A percentile compares a stretch with the other conserved stretches of the same genome.
Evolutionary conservation across 164 flowering plant genomes (phyloP).

Genomic region (Cinnamomum micranthum): DNA sequence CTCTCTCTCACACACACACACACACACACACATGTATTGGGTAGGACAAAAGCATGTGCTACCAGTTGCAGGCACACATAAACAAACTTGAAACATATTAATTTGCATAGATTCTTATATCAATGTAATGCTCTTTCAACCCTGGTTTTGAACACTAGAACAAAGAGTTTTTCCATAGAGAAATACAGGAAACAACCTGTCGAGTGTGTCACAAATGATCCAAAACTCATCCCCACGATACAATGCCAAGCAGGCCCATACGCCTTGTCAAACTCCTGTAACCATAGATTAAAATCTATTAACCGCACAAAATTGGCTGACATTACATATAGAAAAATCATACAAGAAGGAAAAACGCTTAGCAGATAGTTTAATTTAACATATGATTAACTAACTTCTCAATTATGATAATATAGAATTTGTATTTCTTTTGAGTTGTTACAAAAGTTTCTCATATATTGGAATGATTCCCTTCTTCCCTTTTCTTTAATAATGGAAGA

Average conservation of each 20-base stretch:
- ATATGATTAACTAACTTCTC: no score
- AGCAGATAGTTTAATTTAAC: no score
- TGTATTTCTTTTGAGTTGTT: no score
- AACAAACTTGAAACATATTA: neutral
- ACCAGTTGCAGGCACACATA: neutral
- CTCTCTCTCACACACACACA: neutral
- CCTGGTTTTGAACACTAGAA: slow-evolving; percentile 61
- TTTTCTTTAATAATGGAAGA: no score
- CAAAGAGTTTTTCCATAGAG: slow-evolving; percentile 54
- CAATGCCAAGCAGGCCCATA: slow-evolving; percentile 92
- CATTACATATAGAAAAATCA: no score
- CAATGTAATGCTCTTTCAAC: slow-evolving; percentile 35
- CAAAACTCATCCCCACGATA: slow-evolving; percentile 72
- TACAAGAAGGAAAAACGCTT: no score
- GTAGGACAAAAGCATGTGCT: neutral
- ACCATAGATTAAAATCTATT: neutral
- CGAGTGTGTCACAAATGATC: slow-evolving; percentile 72
- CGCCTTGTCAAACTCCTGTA: slow-evolving; percentile 69
- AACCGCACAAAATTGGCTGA: neutral
- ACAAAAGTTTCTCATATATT: no score
- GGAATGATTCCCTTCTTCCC: no score
- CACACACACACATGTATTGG: neutral
- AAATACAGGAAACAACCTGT: slow-evolving; percentile 72
- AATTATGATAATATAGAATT: no score
- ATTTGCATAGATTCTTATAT: slow-evolving; percentile 1